Conservation (phyloP, 2,329 filamentous ascomycete genomes). For the Fusarium sp. region DNA sequence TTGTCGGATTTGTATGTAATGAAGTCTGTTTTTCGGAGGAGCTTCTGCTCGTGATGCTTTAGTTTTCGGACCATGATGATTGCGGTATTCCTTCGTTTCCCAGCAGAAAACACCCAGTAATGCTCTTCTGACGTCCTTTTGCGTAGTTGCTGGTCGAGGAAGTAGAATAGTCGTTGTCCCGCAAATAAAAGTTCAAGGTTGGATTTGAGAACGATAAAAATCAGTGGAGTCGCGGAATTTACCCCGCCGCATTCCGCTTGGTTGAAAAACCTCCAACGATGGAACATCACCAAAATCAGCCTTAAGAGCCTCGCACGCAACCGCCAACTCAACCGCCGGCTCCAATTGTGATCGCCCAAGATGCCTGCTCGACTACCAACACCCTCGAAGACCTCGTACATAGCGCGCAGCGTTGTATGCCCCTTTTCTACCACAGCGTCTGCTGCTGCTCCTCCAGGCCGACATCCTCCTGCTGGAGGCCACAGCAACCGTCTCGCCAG, state of each 20-base stretch:
- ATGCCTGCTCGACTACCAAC: slow-evolving; percentile 60
- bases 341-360: slow-evolving; percentile 39
- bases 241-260: slow-evolving; percentile 43
- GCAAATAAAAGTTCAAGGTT: slow-evolving; percentile 23
- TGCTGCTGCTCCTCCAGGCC: slow-evolving; percentile 45
- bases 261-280: slow-evolving; percentile 47
- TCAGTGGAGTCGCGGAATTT: slow-evolving; percentile 48
- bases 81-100: slow-evolving; percentile 19
- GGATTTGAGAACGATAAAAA: slow-evolving; percentile 46
- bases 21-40: slow-evolving; percentile 94
- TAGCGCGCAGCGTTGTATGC: slow-evolving; percentile 39
- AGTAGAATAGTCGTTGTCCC: slow-evolving; percentile 10
- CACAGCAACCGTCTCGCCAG: slow-evolving; percentile 42
- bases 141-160: slow-evolving; percentile 5
- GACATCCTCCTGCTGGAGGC: slow-evolving; percentile 2
- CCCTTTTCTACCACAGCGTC: slow-evolving; percentile 51
- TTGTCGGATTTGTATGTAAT: slow-evolving; percentile 92
- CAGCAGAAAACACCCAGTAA: neutral
- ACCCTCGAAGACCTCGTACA: slow-evolving; percentile 40
- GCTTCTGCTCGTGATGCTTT: slow-evolving; percentile 96
- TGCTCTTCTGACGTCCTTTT: neutral
- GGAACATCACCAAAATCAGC: slow-evolving; percentile 36
- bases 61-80: slow-evolving; percentile 90
- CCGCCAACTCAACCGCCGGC: slow-evolving; percentile 1
- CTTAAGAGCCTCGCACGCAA: slow-evolving; percentile 16